phyloP scores from a whole-genome alignment of 2,329 filamentous ascomycete species.

The Alternaria infectoria region DNA sequence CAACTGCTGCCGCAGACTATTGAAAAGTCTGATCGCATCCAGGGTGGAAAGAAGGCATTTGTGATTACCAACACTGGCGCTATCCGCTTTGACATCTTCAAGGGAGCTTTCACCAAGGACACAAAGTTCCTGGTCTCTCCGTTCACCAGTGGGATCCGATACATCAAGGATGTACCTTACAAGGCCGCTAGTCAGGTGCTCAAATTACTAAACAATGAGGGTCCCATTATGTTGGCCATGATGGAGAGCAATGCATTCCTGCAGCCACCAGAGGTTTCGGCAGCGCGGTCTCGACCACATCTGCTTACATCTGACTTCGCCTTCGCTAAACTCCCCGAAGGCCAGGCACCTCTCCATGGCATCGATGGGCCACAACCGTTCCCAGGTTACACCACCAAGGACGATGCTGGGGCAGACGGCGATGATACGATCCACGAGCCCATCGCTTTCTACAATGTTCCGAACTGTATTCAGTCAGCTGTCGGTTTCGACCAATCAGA shows the following conservation, averaged over 20 bases:
- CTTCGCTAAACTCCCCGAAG: slow-evolving; percentile 8
- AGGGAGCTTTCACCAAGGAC: slow-evolving; percentile 88
- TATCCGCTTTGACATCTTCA: slow-evolving; percentile 94
- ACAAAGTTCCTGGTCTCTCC: slow-evolving; percentile 86
- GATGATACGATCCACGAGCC: slow-evolving; percentile 86
- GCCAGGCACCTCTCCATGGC: slow-evolving; percentile 16
- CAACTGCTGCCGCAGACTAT: slow-evolving; percentile 75
- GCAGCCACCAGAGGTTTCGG: slow-evolving; percentile 55
- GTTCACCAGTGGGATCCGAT: slow-evolving; percentile 80
- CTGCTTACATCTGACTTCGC: slow-evolving; percentile 13
- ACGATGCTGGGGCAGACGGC: slow-evolving; percentile 82
- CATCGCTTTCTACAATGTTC: slow-evolving; percentile 76
- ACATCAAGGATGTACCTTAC: slow-evolving; percentile 82
- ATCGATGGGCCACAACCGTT: slow-evolving; percentile 49
- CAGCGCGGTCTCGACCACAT: slow-evolving; percentile 29
- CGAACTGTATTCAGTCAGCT: slow-evolving; percentile 80
- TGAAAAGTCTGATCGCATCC: slow-evolving; percentile 47
- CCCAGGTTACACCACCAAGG: slow-evolving; percentile 88
- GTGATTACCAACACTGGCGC: slow-evolving; percentile 88
- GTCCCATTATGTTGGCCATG: slow-evolving; percentile 54
- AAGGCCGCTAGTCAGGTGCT: slow-evolving; percentile 72
- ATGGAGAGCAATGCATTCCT: slow-evolving; percentile 45
- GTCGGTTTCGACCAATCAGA: slow-evolving; percentile 60
- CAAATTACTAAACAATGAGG: slow-evolving; percentile 63
- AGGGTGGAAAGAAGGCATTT: slow-evolving; percentile 67